phyloP scores from a whole-genome alignment of 768 basidiomycete species.

The Tylopilus balloui region DNA sequence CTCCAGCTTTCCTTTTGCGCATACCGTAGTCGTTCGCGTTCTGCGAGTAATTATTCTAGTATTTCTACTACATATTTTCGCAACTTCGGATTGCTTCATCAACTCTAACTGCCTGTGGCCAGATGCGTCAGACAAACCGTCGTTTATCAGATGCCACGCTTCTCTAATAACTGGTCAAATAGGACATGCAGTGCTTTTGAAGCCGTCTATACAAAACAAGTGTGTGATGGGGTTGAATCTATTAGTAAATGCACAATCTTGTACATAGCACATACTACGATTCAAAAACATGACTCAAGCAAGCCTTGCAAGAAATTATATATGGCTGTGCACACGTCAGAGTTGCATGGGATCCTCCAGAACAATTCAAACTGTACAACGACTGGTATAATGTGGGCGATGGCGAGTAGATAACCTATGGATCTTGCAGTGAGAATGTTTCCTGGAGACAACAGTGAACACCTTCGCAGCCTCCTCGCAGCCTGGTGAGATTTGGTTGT shows the following conservation, averaged over 20 bases:
- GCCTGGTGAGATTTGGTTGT: background rate
- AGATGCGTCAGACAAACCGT: too few relatives aligned
- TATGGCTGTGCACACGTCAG: background rate
- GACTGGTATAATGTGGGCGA: background rate
- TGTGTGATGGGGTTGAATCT: too few relatives aligned
- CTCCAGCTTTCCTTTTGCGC: background rate
- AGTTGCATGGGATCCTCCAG: background rate
- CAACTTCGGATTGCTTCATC: too few relatives aligned
- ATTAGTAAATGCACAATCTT: too few relatives aligned
- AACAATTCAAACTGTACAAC: background rate
- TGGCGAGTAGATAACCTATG: background rate
- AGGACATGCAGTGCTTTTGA: too few relatives aligned
- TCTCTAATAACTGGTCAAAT: too few relatives aligned
- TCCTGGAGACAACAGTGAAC: background rate
- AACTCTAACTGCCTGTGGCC: too few relatives aligned
- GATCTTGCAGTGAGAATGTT: background rate
- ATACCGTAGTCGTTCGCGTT: background rate
- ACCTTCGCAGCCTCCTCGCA: background rate
- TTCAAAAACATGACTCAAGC: too few relatives aligned
- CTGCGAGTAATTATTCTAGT: background rate
- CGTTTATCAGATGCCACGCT: too few relatives aligned
- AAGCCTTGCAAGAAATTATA: too few relatives aligned
- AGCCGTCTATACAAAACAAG: too few relatives aligned
- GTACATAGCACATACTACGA: too few relatives aligned
- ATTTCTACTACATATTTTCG: background rate